Percentiles rank a stretch among this genome's conserved stretches.
phyloP scores from a whole-genome alignment of 176 grass and related monocot genomes.

The Tillandsia fasciculata region DNA sequence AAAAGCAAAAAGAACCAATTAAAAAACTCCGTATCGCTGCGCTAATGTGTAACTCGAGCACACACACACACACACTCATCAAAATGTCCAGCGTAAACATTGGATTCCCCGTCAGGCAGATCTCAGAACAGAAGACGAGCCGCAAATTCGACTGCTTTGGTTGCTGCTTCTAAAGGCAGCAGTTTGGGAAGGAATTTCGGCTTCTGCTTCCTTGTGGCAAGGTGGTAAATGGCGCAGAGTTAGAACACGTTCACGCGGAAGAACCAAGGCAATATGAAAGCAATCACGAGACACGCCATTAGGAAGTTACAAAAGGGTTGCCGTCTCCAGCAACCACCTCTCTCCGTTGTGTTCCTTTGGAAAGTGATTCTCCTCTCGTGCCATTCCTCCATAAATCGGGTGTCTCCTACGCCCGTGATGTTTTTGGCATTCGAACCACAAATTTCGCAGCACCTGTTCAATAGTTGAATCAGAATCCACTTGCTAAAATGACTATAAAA shows the following conservation, averaged over 20 bases:
- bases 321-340: constrained; percentile 33
- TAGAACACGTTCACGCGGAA: constrained; percentile 55
- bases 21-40: too few species aligned
- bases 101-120: too few species aligned
- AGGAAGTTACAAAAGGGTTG: constrained; percentile 53
- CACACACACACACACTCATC: too few species aligned
- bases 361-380: constrained; percentile 33
- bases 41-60: too few species aligned
- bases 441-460: constrained; percentile 51
- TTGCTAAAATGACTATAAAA: not conserved
- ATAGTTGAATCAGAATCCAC: constrained; percentile 11
- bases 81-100: too few species aligned
- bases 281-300: constrained; percentile 47
- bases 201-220: constrained; percentile 3
- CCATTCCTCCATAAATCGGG: constrained; percentile 55
- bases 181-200: not conserved
- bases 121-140: too few species aligned
- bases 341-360: constrained; percentile 6
- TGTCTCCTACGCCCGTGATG: constrained; percentile 42
- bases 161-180: too few species aligned
- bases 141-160: too few species aligned
- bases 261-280: constrained; percentile 77
- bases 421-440: constrained; percentile 58
- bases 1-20: too few species aligned
- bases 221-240: constrained; percentile 10